These are phyloP conservation scores for Chlorella sp. DNA, from an alignment of 139 green algal genomes.

Conservation along the genomic window DNA sequence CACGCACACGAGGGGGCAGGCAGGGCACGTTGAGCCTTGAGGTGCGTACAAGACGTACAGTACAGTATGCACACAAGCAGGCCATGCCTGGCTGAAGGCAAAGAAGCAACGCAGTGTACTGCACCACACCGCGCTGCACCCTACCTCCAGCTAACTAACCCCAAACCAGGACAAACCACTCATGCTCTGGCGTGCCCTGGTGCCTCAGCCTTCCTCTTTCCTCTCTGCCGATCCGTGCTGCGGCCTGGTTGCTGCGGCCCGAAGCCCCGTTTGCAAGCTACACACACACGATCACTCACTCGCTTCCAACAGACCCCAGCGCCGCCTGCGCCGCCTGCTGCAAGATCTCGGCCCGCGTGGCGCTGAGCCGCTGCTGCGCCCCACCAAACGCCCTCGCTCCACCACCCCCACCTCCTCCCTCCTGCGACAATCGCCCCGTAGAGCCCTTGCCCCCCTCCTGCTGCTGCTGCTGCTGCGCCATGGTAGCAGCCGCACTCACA, in stretches of 20 bases:
- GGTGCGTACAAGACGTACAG: not conserved
- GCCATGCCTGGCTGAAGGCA: not conserved
- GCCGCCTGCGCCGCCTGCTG: not conserved
- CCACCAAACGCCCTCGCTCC: too few species aligned
- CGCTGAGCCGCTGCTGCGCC: not conserved
- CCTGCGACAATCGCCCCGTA: too few species aligned
- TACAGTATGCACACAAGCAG: not conserved
- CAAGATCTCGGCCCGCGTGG: not conserved
- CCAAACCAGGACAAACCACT: not conserved
- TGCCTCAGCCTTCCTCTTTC: not conserved
- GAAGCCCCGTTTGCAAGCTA: not conserved
- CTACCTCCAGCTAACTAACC: not conserved
- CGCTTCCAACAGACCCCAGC: not conserved
- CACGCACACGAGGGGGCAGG: too few species aligned
- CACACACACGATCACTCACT: not conserved
- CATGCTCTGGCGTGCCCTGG: not conserved
- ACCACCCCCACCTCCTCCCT: too few species aligned
- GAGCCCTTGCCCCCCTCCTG: too few species aligned
- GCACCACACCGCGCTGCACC: not conserved
- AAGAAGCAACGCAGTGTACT: not conserved
- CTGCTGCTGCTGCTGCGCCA: too few species aligned
- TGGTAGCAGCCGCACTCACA: too few species aligned
- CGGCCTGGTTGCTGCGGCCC: not conserved
- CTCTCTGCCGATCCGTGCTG: too few species aligned
- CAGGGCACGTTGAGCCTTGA: not conserved